These are phyloP conservation scores for Penicillium sp. DNA, from an alignment of 2,329 filamentous ascomycete species.

Conservation along the genomic window DNA sequence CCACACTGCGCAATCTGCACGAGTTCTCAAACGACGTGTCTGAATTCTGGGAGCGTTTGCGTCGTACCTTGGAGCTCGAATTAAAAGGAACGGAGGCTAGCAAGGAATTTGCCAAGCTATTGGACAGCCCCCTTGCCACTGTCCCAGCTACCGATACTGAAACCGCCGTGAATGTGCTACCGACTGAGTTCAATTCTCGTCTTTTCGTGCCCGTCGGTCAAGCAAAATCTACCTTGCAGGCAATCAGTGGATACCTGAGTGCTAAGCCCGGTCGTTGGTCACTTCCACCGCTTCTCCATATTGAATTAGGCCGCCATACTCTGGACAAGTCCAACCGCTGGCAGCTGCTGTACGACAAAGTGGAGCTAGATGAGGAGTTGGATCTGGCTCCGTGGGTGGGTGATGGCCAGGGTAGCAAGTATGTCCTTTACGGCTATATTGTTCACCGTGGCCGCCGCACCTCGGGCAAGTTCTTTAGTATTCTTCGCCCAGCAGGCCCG, in stretches of 20 bases:
- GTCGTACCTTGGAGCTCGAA: conserved; percentile 54
- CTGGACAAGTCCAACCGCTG: conserved; percentile 57
- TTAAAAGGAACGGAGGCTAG: conserved; percentile 46
- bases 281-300: conserved; percentile 51
- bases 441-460: conserved; percentile 60
- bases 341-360: conserved; percentile 56
- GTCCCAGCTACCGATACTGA: conserved; percentile 21
- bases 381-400: conserved; percentile 42
- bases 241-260: conserved; percentile 33
- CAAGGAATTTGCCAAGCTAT: conserved; percentile 46
- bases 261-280: conserved; percentile 41
- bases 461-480: conserved; percentile 60
- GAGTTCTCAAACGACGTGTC: conserved; percentile 54
- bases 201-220: conserved; percentile 42
- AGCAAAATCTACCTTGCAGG: conserved; percentile 39
- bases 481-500: conserved; percentile 58
- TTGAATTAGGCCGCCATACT: conserved; percentile 58
- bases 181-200: conserved; percentile 39
- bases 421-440: conserved; percentile 60
- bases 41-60: conserved; percentile 56
- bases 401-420: conserved; percentile 42
- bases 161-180: conserved; percentile 35
- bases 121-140: conserved; percentile 43
- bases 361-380: conserved; percentile 57
- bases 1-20: conserved; percentile 41